These are phyloP conservation scores for Bipolaris victoriae DNA, from an alignment of 2,329 filamentous ascomycete genomes.

Conservation along the genomic window DNA sequence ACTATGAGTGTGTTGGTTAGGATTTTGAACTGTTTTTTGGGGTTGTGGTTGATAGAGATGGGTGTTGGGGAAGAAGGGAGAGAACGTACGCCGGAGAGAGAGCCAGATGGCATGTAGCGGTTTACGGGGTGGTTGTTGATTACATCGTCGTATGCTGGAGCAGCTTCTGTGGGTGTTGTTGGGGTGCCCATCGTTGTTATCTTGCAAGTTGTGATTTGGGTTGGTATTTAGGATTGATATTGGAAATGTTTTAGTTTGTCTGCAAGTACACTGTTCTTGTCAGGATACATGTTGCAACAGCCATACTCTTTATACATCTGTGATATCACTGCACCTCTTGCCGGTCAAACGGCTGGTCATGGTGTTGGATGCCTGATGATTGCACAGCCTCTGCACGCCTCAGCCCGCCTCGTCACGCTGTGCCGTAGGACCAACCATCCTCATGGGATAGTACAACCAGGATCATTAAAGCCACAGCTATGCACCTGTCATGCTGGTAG, in stretches of 20 bases:
- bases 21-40: neutral
- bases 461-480: constrained; percentile 8
- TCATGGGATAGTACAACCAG: neutral
- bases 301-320: neutral
- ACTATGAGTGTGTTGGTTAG: constrained; percentile 18
- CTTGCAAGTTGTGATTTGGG: neutral
- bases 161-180: constrained; percentile 25
- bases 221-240: too few relatives aligned
- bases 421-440: constrained; percentile 8
- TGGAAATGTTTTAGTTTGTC: neutral
- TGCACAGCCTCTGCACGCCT: too few relatives aligned
- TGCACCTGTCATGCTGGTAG: constrained; percentile 3
- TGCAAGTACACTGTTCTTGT: neutral
- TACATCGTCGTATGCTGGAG: constrained; percentile 39
- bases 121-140: constrained; percentile 34
- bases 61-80: neutral
- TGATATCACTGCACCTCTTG: neutral
- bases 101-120: constrained; percentile 22
- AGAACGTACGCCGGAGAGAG: constrained; percentile 24
- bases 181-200: constrained; percentile 26
- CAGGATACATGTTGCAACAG: neutral
- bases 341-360: neutral
- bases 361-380: constrained; percentile 6
- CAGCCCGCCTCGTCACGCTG: neutral
- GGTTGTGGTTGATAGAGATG: neutral